Percentiles rank a stretch among this genome's conserved stretches.
phyloP scores from a whole-genome alignment of 1,284 basidiomycete genomes.

The Marasmius tenuissimus region DNA sequence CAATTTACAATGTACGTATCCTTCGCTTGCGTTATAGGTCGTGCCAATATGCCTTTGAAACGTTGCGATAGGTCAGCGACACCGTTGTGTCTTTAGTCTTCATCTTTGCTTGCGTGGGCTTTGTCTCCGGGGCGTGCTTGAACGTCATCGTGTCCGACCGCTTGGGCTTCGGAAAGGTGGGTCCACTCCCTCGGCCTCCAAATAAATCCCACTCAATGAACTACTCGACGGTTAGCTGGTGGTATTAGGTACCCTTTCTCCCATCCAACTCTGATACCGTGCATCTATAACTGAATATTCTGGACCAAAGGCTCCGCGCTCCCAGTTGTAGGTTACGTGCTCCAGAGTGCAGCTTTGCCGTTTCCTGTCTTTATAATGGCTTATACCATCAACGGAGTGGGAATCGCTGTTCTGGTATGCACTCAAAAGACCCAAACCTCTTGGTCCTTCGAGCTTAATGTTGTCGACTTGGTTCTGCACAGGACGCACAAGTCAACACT shows the following conservation, averaged over 20 bases:
- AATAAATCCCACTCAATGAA: background rate
- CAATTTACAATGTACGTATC: slow-evolving; percentile 14
- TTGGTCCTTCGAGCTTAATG: background rate
- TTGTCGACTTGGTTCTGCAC: background rate
- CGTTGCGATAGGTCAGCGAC: background rate
- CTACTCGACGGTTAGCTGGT: slow-evolving; percentile 27
- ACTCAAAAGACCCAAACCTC: background rate
- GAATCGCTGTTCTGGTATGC: slow-evolving; percentile 51
- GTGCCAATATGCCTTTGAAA: background rate
- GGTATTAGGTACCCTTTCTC: slow-evolving; percentile 28
- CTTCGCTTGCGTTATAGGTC: background rate
- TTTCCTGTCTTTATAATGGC: slow-evolving; percentile 63
- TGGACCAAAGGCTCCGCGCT: slow-evolving; percentile 16
- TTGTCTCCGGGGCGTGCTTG: slow-evolving; percentile 27
- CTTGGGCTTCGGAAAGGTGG: slow-evolving; percentile 61
- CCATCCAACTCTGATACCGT: background rate
- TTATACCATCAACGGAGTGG: slow-evolving; percentile 64
- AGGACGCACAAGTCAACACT: slow-evolving; percentile 48
- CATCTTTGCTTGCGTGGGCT: slow-evolving; percentile 17
- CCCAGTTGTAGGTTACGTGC: slow-evolving; percentile 42
- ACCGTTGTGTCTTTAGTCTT: slow-evolving; percentile 21
- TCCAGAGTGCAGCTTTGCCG: slow-evolving; percentile 60
- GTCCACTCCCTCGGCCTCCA: slow-evolving; percentile 1
- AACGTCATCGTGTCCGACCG: slow-evolving; percentile 56
- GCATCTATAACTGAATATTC: background rate